phyloP scores from a whole-genome alignment of 2,329 filamentous ascomycete genomes.

The Esteya vermicola region DNA sequence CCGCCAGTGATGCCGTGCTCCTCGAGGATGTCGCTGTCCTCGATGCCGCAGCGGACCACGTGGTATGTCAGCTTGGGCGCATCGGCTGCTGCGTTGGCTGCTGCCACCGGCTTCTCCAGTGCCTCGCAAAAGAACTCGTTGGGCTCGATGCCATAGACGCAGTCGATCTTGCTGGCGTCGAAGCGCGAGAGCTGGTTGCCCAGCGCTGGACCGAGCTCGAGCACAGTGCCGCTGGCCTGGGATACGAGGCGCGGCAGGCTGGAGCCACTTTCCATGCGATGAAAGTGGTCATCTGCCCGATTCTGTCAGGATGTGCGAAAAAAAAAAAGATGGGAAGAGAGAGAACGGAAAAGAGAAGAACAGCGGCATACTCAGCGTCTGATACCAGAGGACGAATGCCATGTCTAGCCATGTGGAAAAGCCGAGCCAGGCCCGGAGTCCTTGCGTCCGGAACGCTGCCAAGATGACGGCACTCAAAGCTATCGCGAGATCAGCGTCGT shows the following conservation, averaged over 20 bases:
- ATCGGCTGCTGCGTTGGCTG: slow-evolving; percentile 12
- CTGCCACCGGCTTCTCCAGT: too few relatives aligned
- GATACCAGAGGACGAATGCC: neutral
- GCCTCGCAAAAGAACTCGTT: slow-evolving; percentile 19
- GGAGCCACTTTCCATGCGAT: neutral
- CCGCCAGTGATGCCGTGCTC: slow-evolving; percentile 19
- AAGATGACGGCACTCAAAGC: neutral
- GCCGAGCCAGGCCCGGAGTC: neutral
- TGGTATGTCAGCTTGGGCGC: slow-evolving; percentile 18
- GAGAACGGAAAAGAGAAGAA: too few relatives aligned
- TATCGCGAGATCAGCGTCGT: too few relatives aligned
- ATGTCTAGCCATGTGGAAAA: neutral
- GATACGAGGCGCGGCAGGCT: neutral
- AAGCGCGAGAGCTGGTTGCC: slow-evolving; percentile 28
- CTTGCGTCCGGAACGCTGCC: neutral
- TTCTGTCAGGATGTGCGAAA: neutral
- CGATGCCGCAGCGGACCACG: slow-evolving; percentile 21
- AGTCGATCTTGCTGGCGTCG: slow-evolving; percentile 16
- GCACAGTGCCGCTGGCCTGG: slow-evolving; percentile 17
- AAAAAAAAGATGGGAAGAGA: too few relatives aligned
- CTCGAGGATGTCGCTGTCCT: slow-evolving; percentile 22
- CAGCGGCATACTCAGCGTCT: neutral
- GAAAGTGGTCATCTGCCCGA: neutral
- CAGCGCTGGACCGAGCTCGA: slow-evolving; percentile 28
- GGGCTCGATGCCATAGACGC: slow-evolving; percentile 25